Evolutionary conservation across 1,284 basidiomycete genomes (phyloP).

Genomic region (Irpex sp.): DNA sequence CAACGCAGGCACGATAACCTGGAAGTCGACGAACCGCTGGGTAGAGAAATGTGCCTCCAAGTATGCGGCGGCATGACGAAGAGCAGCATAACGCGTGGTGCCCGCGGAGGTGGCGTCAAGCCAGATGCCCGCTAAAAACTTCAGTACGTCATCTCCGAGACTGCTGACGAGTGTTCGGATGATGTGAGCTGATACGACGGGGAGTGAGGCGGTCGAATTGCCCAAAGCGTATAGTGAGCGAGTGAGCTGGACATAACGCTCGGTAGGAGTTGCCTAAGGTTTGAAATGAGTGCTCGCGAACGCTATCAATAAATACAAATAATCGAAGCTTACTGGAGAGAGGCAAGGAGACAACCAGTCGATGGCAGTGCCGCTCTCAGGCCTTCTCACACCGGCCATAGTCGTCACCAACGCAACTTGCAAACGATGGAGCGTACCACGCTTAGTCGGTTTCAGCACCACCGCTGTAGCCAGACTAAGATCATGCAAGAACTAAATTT

Average conservation of each 20-base stretch:
- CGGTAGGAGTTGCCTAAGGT: slow-evolving; percentile 25
- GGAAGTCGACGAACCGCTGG: slow-evolving; percentile 72
- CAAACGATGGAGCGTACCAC: slow-evolving; percentile 48
- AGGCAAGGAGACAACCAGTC: slow-evolving; percentile 40
- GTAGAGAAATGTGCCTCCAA: slow-evolving; percentile 66
- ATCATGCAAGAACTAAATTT: slow-evolving; percentile 37
- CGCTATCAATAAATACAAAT: background rate
- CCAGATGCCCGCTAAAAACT: slow-evolving; percentile 80
- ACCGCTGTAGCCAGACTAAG: slow-evolving; percentile 42
- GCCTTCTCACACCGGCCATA: slow-evolving; percentile 45
- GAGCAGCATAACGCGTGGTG: slow-evolving; percentile 35
- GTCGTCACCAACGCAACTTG: slow-evolving; percentile 52
- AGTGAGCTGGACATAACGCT: slow-evolving; percentile 51
- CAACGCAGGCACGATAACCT: slow-evolving; percentile 79
- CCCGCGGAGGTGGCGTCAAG: slow-evolving; percentile 14
- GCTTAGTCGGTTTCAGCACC: slow-evolving; percentile 56
- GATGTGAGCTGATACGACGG: slow-evolving; percentile 49
- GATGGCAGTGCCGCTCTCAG: slow-evolving; percentile 23
- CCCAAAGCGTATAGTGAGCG: slow-evolving; percentile 62
- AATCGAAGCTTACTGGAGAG: background rate
- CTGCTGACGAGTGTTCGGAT: slow-evolving; percentile 67
- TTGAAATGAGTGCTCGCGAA: slow-evolving; percentile 12
- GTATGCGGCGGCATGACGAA: slow-evolving; percentile 73
- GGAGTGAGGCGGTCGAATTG: slow-evolving; percentile 44
- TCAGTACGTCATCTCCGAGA: slow-evolving; percentile 69